These are phyloP conservation scores for Rubroshorea leprosula DNA, from an alignment of 345 rosid genomes.

Conservation along the genomic window DNA sequence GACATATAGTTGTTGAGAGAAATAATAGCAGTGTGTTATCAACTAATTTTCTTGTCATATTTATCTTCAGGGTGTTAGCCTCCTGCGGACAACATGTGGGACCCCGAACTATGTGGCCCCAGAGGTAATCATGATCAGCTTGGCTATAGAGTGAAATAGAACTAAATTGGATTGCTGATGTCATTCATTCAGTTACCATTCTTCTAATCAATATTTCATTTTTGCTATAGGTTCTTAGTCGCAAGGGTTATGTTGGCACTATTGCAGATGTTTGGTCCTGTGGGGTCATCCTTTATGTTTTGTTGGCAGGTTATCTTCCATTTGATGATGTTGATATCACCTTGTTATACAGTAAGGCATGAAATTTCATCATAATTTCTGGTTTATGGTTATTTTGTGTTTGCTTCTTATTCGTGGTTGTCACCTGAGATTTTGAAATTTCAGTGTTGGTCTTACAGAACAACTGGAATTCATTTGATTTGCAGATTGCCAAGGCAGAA, in stretches of 20 bases:
- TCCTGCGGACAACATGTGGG: slow-evolving; percentile 91
- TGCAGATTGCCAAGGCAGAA: slow-evolving; percentile 80
- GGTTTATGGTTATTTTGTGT: neutral
- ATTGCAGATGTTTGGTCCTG: slow-evolving; percentile 98
- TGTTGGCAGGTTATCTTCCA: slow-evolving; percentile 97
- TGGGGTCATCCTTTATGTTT: slow-evolving; percentile 91
- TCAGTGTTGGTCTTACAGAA: neutral
- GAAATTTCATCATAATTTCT: slow-evolving; percentile 21
- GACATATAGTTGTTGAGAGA: neutral
- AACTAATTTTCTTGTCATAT: too few relatives aligned
- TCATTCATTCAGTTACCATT: neutral
- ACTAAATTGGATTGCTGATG: neutral
- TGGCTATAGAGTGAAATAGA: neutral
- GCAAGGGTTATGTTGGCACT: slow-evolving; percentile 93
- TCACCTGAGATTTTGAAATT: neutral
- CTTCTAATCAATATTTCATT: slow-evolving; percentile 15
- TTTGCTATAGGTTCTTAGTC: slow-evolving; percentile 73
- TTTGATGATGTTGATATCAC: slow-evolving; percentile 97
- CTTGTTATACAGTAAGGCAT: slow-evolving; percentile 89
- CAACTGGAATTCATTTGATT: neutral
- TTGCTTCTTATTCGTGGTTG: slow-evolving; percentile 6
- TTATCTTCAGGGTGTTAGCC: slow-evolving; percentile 62
- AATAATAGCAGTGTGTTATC: slow-evolving; percentile 6
- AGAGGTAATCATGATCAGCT: slow-evolving; percentile 49
- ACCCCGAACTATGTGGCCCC: slow-evolving; percentile 98